These are phyloP conservation scores for Cystoderma amianthinum DNA, from an alignment of 768 basidiomycete species.

Conservation along the genomic window DNA sequence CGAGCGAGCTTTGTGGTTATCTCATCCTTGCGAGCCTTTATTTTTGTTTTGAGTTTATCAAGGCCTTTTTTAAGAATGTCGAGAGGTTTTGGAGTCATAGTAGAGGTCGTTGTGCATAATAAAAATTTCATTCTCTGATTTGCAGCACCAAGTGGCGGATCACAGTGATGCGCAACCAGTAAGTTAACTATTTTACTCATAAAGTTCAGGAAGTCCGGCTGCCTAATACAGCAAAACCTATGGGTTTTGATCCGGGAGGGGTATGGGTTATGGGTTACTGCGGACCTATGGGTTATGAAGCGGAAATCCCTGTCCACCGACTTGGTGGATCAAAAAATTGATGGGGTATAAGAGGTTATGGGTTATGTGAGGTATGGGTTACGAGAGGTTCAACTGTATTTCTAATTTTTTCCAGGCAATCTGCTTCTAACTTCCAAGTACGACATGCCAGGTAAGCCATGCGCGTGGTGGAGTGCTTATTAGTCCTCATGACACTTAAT, in stretches of 20 bases:
- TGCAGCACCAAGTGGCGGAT: not conserved
- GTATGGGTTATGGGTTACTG: constrained; percentile 11
- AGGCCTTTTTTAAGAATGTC: no score
- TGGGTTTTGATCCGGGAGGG: constrained; percentile 5
- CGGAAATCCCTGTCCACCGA: constrained; percentile 10
- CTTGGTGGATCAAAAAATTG: constrained; percentile 11
- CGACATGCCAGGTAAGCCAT: no score
- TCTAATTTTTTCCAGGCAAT: no score
- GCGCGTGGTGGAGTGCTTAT: no score
- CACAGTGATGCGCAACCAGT: not conserved
- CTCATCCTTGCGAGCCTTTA: not conserved
- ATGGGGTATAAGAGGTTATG: constrained; percentile 13
- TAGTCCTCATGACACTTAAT: no score
- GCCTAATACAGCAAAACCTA: not conserved
- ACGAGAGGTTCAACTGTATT: constrained; percentile 9
- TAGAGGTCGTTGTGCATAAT: no score
- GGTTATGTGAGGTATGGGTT: constrained; percentile 12
- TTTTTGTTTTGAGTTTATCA: no score
- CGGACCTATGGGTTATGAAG: constrained; percentile 11
- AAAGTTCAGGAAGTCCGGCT: not conserved
- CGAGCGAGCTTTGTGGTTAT: not conserved
- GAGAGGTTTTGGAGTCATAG: no score
- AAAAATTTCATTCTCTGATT: no score
- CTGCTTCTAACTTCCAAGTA: no score
- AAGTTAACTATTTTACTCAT: not conserved